Conservation (phyloP, 345 rosid species). For the Populus nigra region DNA sequence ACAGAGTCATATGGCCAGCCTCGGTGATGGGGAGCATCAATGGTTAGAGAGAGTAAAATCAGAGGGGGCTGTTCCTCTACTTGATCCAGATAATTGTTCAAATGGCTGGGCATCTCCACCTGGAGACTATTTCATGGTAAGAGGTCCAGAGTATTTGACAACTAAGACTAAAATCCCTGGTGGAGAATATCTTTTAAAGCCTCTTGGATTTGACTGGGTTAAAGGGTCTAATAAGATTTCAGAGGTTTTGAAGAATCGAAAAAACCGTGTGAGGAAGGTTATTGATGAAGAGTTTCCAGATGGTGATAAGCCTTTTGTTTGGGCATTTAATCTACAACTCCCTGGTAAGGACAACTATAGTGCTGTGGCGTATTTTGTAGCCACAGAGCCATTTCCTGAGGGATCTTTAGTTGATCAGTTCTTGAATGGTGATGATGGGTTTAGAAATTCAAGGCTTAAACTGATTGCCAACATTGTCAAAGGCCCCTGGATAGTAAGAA, state of each 20-base stretch:
- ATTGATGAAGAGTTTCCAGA: conserved; percentile 53
- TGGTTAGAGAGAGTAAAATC: conserved; percentile 73
- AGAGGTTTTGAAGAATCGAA: conserved; percentile 54
- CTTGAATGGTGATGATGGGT: conserved; percentile 73
- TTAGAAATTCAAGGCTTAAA: conserved; percentile 76
- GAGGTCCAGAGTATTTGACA: conserved; percentile 81
- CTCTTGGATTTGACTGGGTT: conserved; percentile 90
- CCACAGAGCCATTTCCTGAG: conserved; percentile 55
- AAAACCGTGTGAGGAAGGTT: conserved; percentile 57
- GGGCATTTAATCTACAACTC: conserved; percentile 93
- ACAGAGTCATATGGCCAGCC: conserved; percentile 46
- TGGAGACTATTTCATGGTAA: conserved; percentile 68
- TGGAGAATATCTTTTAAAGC: conserved; percentile 65
- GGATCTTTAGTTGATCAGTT: conserved; percentile 73
- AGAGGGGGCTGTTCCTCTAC: conserved; percentile 75
- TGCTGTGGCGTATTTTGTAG: conserved; percentile 78
- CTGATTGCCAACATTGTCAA: conserved; percentile 88
- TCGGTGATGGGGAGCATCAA: conserved; percentile 41
- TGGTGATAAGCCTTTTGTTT: conserved; percentile 70
- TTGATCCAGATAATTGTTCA: conserved; percentile 55
- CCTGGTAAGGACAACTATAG: conserved; percentile 89
- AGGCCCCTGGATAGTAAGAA: conserved; percentile 96
- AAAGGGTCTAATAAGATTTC: conserved; percentile 60
- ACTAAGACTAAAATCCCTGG: conserved; percentile 73
- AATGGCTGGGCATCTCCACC: conserved; percentile 91